Conservation (phyloP, 208 protist genomes). For the Leishmania tropica region DNA sequence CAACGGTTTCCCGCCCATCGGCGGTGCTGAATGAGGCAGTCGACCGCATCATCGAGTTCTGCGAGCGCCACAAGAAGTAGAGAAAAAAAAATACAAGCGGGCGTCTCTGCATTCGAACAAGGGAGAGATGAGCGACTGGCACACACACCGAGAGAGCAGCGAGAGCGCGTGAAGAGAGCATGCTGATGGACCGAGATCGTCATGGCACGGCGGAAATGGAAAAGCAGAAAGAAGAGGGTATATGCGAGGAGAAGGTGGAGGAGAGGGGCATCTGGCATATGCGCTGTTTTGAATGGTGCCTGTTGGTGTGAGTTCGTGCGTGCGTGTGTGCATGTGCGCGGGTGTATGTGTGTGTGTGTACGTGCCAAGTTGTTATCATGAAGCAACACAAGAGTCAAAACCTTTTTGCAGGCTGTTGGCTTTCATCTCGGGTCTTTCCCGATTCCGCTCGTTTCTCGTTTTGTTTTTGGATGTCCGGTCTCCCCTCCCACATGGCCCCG, state of each 20-base stretch:
- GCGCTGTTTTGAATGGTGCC: not conserved
- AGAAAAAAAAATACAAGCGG: not conserved
- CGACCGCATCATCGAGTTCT: constrained; percentile 81
- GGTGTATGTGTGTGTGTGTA: not conserved
- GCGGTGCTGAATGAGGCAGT: constrained; percentile 80
- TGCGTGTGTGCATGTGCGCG: not conserved
- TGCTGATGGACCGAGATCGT: not conserved
- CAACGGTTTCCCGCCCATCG: constrained; percentile 77
- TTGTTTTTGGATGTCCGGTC: too few relatives aligned
- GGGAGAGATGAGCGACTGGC: not conserved
- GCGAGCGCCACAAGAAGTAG: constrained; percentile 49
- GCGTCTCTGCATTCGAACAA: not conserved
- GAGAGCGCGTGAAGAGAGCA: not conserved
- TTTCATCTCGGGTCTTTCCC: not conserved
- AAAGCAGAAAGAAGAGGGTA: not conserved
- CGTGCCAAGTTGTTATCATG: not conserved
- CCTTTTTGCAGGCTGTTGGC: not conserved
- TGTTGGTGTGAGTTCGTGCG: not conserved
- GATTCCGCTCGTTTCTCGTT: not conserved
- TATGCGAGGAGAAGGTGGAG: not conserved
- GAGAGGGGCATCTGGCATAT: not conserved
- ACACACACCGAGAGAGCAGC: not conserved
- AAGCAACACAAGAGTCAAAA: not conserved
- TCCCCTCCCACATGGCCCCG: not conserved
- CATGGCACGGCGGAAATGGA: not conserved